phyloP scores from a whole-genome alignment of 345 rosid genomes.

The Chamaenerion angustifolium region DNA sequence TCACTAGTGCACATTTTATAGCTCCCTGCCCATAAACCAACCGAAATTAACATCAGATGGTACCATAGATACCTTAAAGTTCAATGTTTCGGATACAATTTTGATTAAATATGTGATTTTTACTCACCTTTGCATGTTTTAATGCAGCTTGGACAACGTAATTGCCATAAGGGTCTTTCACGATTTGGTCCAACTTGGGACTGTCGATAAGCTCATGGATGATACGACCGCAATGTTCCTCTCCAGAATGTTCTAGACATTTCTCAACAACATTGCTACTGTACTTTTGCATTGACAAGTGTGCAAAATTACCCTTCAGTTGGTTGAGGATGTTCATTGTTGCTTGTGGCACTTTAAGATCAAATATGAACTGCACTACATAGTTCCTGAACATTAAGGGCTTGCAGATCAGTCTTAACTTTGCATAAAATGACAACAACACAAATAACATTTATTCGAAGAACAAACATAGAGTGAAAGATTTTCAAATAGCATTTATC shows the following conservation, averaged over 20 bases:
- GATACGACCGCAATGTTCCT: constrained; percentile 27
- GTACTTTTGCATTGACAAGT: constrained; percentile 70
- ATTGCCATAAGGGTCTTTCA: constrained; percentile 81
- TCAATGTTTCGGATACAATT: background rate
- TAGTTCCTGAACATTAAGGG: constrained; percentile 10
- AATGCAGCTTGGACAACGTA: constrained; percentile 75
- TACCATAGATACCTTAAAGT: background rate
- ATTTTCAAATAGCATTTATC: background rate
- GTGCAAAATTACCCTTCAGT: constrained; percentile 58
- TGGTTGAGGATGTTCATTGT: constrained; percentile 35
- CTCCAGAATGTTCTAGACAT: constrained; percentile 48
- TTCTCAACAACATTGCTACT: constrained; percentile 89
- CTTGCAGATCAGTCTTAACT: background rate
- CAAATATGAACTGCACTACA: constrained; percentile 11
- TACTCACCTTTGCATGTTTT: constrained; percentile 39
- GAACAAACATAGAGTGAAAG: background rate
- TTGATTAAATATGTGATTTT: background rate
- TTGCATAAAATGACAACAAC: background rate
- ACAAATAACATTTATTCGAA: background rate
- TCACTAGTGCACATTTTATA: constrained; percentile 39
- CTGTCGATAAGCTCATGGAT: constrained; percentile 41
- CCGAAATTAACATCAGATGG: background rate
- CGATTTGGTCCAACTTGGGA: constrained; percentile 44
- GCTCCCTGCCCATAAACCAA: constrained; percentile 34
- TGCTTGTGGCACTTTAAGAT: constrained; percentile 31